These are phyloP conservation scores for Vaccinium vitisidaea DNA, from an alignment of 148 eudicot species.

Conservation along the genomic window DNA sequence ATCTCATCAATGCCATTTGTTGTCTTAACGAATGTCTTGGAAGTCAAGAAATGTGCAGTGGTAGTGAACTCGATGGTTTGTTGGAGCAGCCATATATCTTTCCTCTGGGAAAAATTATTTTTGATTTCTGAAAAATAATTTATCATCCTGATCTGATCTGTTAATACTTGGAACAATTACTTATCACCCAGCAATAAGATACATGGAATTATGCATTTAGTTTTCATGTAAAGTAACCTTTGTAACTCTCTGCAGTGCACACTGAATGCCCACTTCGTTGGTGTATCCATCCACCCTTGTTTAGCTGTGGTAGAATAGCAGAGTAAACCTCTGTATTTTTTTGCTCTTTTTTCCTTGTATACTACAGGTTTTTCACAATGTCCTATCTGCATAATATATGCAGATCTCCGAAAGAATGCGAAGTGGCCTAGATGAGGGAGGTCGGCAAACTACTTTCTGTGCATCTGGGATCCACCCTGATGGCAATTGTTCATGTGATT, in stretches of 20 bases:
- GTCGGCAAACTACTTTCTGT: constrained; percentile 33
- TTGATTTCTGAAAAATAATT: background rate
- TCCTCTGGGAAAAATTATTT: background rate
- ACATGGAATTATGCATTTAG: background rate
- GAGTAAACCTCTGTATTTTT: background rate
- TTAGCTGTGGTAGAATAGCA: background rate
- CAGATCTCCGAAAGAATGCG: constrained; percentile 48
- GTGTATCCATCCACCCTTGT: background rate
- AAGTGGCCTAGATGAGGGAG: constrained; percentile 36
- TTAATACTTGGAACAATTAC: background rate
- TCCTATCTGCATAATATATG: background rate
- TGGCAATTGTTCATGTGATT: constrained; percentile 53
- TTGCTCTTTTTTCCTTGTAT: background rate
- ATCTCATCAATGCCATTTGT: background rate
- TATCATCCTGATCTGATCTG: background rate
- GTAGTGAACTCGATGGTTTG: constrained; percentile 3
- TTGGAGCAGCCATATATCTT: background rate
- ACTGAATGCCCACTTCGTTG: background rate
- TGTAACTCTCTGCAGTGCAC: background rate
- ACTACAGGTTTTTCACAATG: background rate
- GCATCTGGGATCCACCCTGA: constrained; percentile 53
- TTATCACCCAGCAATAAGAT: background rate
- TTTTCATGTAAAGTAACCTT: background rate
- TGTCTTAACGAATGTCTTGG: background rate
- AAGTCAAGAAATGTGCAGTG: background rate